Base-by-base conservation (phyloP, 306 rosid species). In the Fagus crenata region DNA sequence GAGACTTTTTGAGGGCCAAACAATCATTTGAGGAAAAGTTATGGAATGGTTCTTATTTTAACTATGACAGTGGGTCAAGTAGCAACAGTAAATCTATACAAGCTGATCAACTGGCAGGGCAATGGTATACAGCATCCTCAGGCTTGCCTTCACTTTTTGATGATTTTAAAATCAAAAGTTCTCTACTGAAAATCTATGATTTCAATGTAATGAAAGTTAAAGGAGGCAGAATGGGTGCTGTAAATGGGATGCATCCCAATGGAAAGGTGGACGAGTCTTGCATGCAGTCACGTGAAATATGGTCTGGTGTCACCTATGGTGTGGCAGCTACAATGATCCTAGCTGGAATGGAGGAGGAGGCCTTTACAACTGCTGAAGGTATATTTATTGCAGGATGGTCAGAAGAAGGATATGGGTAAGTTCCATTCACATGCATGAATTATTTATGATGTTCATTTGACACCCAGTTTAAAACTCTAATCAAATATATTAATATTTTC, bases 231-330 rank as follows among this genome's bases (percentile, higher is more conserved):
- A 92, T 92, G 97, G 99, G 99, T 64, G 99, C 99, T 67, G 97
- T 95, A 53, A 95, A 95, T 78, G 99, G 99, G 33, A 95, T 95
- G 99, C 93, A 90, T 74, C 97, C 99, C 17, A 87, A 75, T 64
- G 99, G 97, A 49, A 90, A 81, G 89, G 97, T 95, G 78, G 99
- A 95, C 54, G 97, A 92, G 84, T 88, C 99, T n/a, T 95, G 97
- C 83, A 95, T 95, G 99, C 99, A 95, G 82, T 95, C 99, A 35
- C 91, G 97, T 17, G 99, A 95, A 88, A 87, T 95, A 92, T 95
- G 99, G 99, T 67, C 93, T 0, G 99, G 99, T 59, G 99, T 95
- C 71, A 95, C 99, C 71, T 95, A 95, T 58, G 97, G 86, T 4
- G 96, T 90, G 82, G 99, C 99, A 53, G 93, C 99, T 51, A 86